Conservation (phyloP, 352 stramenopile species). For the Globisporangium emineosum region DNA sequence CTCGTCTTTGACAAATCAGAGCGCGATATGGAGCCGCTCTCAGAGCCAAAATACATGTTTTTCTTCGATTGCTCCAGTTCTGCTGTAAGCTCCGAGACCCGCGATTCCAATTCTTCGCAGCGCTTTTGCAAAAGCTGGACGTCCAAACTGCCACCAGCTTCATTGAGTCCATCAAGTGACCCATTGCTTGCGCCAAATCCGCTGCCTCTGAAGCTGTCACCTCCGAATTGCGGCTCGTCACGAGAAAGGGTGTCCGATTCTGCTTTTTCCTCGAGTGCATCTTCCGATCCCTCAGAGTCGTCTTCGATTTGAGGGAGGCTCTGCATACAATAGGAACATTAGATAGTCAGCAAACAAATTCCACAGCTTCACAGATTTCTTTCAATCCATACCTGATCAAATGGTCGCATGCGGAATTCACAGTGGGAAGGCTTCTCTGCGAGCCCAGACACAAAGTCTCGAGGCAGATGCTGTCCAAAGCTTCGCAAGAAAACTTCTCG, state of each 20-base stretch:
- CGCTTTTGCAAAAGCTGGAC: conserved; percentile 58
- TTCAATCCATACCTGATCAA: conserved; percentile 47
- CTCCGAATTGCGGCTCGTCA: conserved; percentile 16
- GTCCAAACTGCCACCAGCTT: conserved; percentile 28
- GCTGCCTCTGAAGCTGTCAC: conserved; percentile 14
- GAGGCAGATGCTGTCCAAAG: conserved; percentile 78
- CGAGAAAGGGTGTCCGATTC: conserved; percentile 4
- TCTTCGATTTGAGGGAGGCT: conserved; percentile 68
- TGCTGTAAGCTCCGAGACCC: conserved; percentile 53
- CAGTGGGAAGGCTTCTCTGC: conserved; percentile 87
- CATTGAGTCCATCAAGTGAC: conserved; percentile 14
- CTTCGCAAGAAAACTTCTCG: conserved; percentile 72
- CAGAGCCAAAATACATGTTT: conserved; percentile 65
- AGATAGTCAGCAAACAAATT: neutral
- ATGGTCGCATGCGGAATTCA: conserved; percentile 84
- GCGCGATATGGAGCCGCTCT: conserved; percentile 56
- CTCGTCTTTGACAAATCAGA: conserved; percentile 75
- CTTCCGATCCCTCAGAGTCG: conserved; percentile 23
- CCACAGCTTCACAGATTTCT: neutral
- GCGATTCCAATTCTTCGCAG: conserved; percentile 68
- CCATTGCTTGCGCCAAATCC: conserved; percentile 29
- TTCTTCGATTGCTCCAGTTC: conserved; percentile 79
- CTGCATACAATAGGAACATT: conserved; percentile 16
- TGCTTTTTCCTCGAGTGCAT: conserved; percentile 31
- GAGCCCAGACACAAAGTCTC: conserved; percentile 76